Evolutionary conservation across 2,329 filamentous ascomycete genomes (phyloP).

Genomic region (Sarocladium strictum): DNA sequence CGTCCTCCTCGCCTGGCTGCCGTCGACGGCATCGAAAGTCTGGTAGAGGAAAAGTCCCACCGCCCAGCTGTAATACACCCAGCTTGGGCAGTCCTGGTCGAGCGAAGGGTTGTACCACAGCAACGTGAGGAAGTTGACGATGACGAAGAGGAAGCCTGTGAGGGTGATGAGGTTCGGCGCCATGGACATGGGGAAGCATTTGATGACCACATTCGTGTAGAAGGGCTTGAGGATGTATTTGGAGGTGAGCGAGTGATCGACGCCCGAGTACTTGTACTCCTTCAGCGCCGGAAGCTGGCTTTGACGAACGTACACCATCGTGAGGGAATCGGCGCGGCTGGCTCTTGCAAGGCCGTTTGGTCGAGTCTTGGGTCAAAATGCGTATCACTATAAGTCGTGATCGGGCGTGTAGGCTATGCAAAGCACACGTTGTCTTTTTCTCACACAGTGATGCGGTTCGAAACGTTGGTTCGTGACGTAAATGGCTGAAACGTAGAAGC

Average conservation of each 20-base stretch:
- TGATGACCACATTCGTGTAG: conserved; percentile 91
- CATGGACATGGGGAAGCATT: conserved; percentile 93
- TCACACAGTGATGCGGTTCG: neutral
- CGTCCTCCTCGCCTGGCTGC: conserved; percentile 87
- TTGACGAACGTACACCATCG: conserved; percentile 94
- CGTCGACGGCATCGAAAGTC: conserved; percentile 97
- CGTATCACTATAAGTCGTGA: no score
- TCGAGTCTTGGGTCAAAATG: neutral
- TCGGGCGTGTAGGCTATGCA: no score
- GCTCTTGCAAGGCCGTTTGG: neutral
- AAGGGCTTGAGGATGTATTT: conserved; percentile 96
- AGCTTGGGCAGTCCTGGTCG: conserved; percentile 85
- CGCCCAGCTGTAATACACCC: conserved; percentile 94
- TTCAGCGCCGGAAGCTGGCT: conserved; percentile 81
- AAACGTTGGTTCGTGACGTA: no score
- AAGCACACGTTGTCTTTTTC: neutral
- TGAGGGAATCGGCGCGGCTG: conserved; percentile 22
- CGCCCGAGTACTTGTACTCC: conserved; percentile 90
- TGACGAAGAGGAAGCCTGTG: conserved; percentile 82
- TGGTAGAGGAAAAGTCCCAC: conserved; percentile 91
- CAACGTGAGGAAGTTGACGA: conserved; percentile 83
- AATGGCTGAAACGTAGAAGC: neutral
- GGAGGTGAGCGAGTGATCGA: conserved; percentile 85
- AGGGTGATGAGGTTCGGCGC: conserved; percentile 85
- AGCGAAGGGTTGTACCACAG: conserved; percentile 95